A percentile compares a stretch with the other conserved stretches of the same genome.
Conservation (phyloP, 768 basidiomycete genomes). For the Mycena amicta region DNA sequence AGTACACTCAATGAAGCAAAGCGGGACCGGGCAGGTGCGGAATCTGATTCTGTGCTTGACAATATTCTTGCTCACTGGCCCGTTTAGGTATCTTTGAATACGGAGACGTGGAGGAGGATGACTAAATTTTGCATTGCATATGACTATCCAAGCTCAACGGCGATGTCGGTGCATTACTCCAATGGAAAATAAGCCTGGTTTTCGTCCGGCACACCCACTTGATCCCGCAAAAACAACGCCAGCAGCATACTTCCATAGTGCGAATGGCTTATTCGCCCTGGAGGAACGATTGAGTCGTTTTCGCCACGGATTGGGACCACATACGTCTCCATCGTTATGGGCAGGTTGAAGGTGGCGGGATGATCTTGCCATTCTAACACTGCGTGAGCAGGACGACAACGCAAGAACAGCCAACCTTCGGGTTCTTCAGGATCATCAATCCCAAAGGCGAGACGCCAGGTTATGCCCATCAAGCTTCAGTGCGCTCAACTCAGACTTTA, state of each 20-base stretch:
- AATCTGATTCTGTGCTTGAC: too few species aligned
- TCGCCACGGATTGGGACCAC: slow-evolving; percentile 28
- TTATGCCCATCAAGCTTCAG: slow-evolving; percentile 43
- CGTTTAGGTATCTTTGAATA: slow-evolving; percentile 94
- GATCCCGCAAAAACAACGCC: slow-evolving; percentile 25
- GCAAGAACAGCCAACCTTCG: slow-evolving; percentile 73
- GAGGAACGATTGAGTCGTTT: slow-evolving; percentile 26
- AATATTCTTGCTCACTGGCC: too few species aligned
- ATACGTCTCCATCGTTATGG: slow-evolving; percentile 51
- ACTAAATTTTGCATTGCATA: slow-evolving; percentile 39
- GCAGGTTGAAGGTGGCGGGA: slow-evolving; percentile 53
- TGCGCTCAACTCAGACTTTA: background rate
- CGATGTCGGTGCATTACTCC: background rate
- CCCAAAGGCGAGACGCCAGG: slow-evolving; percentile 66
- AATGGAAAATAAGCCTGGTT: slow-evolving; percentile 2
- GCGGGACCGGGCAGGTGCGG: slow-evolving; percentile 57
- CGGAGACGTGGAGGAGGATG: slow-evolving; percentile 89
- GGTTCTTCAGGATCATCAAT: slow-evolving; percentile 52
- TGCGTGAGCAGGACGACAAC: too few species aligned
- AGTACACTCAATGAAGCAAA: slow-evolving; percentile 66
- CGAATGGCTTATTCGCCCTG: slow-evolving; percentile 58
- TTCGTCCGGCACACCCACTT: background rate
- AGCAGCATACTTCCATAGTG: slow-evolving; percentile 56
- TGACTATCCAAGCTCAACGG: too few species aligned
- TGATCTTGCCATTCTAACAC: too few species aligned